phyloP scores from a whole-genome alignment of 139 green algal species.

The Chlorella sp. region DNA sequence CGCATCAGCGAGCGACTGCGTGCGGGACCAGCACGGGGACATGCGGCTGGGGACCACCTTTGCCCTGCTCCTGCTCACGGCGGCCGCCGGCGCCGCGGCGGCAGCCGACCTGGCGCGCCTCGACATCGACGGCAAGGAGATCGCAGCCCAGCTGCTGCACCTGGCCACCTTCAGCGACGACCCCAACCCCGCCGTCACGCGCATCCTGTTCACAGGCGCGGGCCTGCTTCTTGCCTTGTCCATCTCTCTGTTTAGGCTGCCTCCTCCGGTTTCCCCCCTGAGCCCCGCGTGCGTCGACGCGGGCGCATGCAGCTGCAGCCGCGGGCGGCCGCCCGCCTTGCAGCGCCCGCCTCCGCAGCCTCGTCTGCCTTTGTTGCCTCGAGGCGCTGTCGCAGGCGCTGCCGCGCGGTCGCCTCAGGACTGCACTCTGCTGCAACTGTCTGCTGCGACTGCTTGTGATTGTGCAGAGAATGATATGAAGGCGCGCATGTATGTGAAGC shows the following conservation, averaged over 20 bases:
- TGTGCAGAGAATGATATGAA: conserved; percentile 68
- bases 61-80: no score
- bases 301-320: neutral
- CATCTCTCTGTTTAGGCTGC: no score
- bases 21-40: no score
- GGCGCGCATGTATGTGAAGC: conserved; percentile 78
- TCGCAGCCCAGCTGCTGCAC: conserved; percentile 64
- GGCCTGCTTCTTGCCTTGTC: no score
- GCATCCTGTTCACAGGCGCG: conserved; percentile 85
- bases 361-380: neutral
- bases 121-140: conserved; percentile 9
- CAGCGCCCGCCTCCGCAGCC: neutral
- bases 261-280: no score
- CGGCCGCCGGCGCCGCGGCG: no score
- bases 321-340: neutral
- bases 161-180: conserved; percentile 81
- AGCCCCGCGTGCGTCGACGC: no score
- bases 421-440: no score
- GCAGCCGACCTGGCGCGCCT: neutral
- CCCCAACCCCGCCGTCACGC: conserved; percentile 86
- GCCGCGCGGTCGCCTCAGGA: no score
- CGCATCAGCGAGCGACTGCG: no score
- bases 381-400: neutral
- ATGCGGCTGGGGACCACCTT: no score
- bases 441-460: no score